Evolutionary conservation across 2,329 filamentous ascomycete species (phyloP).

Genomic region (Herpomyces periplanetae): DNA sequence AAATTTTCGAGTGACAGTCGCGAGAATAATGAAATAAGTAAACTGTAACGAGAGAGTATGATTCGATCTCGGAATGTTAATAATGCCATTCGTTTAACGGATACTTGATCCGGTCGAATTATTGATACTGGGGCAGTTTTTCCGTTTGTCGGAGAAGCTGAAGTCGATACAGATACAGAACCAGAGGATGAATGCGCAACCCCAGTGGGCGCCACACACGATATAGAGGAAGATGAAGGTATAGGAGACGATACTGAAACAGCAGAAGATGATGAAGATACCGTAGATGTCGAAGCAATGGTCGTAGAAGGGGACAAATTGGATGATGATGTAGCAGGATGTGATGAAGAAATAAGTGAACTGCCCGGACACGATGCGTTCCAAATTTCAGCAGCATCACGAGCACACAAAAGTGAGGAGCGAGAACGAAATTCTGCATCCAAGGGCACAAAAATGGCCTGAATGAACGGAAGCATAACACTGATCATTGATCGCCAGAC

Average conservation of each 20-base stretch:
- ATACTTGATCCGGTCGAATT: no score
- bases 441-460: conserved; percentile 67
- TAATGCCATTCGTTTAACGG: conserved; percentile 58
- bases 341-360: conserved; percentile 13
- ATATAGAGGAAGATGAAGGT: conserved; percentile 6
- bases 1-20: conserved; percentile 45
- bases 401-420: conserved; percentile 32
- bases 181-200: conserved; percentile 1
- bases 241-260: neutral
- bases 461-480: conserved; percentile 58
- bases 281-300: conserved; percentile 5
- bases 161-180: no score
- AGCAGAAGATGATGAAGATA: conserved; percentile 6
- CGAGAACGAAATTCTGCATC: conserved; percentile 69
- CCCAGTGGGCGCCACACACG: neutral
- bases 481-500: conserved; percentile 83
- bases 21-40: conserved; percentile 57
- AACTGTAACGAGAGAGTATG: conserved; percentile 56
- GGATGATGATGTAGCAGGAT: conserved; percentile 8
- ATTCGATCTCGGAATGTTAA: conserved; percentile 58
- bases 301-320: conserved; percentile 4
- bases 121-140: no score
- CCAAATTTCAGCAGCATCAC: conserved; percentile 69
- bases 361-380: no score
- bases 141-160: no score